phyloP scores from a whole-genome alignment of 192 early-diverging fungal genomes.

The Dissophora globulifera region DNA sequence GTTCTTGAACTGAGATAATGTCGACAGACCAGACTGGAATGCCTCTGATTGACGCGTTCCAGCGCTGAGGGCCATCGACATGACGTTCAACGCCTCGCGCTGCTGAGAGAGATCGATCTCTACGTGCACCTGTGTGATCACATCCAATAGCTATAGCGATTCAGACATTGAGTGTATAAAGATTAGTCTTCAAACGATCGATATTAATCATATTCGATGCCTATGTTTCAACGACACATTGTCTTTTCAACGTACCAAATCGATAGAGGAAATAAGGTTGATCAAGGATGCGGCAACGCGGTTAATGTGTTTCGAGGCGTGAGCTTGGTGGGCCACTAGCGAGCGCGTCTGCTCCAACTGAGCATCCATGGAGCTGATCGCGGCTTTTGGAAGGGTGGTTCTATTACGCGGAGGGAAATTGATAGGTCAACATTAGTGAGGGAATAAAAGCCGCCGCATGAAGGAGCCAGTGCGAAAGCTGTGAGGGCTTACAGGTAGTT shows the following conservation, averaged over 20 bases:
- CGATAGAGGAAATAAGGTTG: constrained; percentile 36
- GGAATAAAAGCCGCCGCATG: no score
- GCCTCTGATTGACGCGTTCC: constrained; percentile 17
- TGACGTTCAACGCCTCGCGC: constrained; percentile 14
- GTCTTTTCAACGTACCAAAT: constrained; percentile 18
- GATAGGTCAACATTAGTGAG: no score
- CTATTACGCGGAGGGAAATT: no score
- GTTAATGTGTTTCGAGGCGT: constrained; percentile 34
- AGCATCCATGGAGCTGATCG: constrained; percentile 44
- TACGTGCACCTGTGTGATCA: constrained; percentile 25
- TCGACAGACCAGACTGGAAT: constrained; percentile 4
- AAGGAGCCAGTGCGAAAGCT: no score
- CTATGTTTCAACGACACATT: no score
- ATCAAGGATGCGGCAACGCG: constrained; percentile 51
- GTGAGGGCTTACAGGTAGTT: constrained; percentile 57
- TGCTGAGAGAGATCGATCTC: constrained; percentile 16
- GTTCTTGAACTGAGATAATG: constrained; percentile 16
- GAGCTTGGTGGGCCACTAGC: constrained; percentile 40
- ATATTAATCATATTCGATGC: no score
- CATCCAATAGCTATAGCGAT: constrained; percentile 35
- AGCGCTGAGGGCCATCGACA: constrained; percentile 10
- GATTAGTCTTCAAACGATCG: neutral
- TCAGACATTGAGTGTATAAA: neutral
- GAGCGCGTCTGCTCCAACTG: constrained; percentile 51
- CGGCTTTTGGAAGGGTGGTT: constrained; percentile 45